Evolutionary conservation across 805 yeast species (phyloP).

Genomic region (Spencermartinsiella europaea): DNA sequence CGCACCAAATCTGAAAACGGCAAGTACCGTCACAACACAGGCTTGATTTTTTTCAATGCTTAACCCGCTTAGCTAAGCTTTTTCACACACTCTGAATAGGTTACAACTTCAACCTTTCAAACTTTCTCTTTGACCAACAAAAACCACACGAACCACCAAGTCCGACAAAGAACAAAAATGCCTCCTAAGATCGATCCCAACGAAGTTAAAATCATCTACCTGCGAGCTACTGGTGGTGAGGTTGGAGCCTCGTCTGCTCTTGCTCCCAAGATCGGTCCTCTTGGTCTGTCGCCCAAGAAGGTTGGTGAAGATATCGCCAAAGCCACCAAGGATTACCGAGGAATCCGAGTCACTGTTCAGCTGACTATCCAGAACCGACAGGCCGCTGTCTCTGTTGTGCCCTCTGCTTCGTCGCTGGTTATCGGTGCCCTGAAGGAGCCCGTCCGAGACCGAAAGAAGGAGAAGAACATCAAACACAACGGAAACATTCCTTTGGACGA

Average conservation of each 20-base stretch:
- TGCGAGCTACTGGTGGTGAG: slow-evolving; percentile 99
- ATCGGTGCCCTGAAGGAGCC: slow-evolving; percentile 99
- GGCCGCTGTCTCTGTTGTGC: slow-evolving; percentile 97
- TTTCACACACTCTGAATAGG: too few relatives aligned
- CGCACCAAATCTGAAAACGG: too few relatives aligned
- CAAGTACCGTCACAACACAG: too few relatives aligned
- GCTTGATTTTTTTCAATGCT: too few relatives aligned
- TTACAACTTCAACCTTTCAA: too few relatives aligned
- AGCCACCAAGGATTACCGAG: slow-evolving; percentile 99
- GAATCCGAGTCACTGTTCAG: slow-evolving; percentile 98
- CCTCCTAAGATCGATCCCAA: slow-evolving; percentile 70
- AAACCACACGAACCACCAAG: neutral
- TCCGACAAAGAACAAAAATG: slow-evolving; percentile 17
- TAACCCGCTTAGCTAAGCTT: too few relatives aligned
- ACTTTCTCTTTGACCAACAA: too few relatives aligned
- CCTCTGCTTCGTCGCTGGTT: slow-evolving; percentile 98
- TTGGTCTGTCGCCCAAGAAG: slow-evolving; percentile 99
- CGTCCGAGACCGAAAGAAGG: slow-evolving; percentile 99
- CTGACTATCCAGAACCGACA: slow-evolving; percentile 99
- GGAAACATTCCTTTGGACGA: slow-evolving; percentile 98
- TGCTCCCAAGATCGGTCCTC: slow-evolving; percentile 99
- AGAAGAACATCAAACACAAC: slow-evolving; percentile 98
- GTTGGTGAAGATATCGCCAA: slow-evolving; percentile 99
- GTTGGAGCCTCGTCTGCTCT: slow-evolving; percentile 99
- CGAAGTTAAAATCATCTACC: slow-evolving; percentile 97